These are phyloP conservation scores for Nothophoma quercina DNA, from an alignment of 2,329 filamentous ascomycete genomes.

Conservation along the genomic window DNA sequence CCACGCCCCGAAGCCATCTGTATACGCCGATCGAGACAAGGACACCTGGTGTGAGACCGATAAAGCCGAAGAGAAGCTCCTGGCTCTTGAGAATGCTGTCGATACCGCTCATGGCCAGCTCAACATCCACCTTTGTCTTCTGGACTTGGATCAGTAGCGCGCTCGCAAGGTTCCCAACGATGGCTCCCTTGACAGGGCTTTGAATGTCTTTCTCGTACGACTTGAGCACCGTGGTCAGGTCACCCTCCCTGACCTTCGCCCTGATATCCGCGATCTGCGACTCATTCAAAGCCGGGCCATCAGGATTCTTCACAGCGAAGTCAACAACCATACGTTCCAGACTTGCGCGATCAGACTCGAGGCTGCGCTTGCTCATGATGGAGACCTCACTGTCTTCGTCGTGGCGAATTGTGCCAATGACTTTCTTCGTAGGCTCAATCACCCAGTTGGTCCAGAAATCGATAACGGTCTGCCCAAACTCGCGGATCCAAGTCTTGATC, in stretches of 20 bases:
- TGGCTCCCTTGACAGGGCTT: slow-evolving; percentile 79
- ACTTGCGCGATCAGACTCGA: slow-evolving; percentile 88
- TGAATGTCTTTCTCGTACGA: slow-evolving; percentile 91
- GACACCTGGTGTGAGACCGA: slow-evolving; percentile 92
- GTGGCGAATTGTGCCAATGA: slow-evolving; percentile 91
- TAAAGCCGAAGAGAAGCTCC: slow-evolving; percentile 95
- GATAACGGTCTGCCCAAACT: slow-evolving; percentile 77
- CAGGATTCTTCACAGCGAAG: slow-evolving; percentile 84
- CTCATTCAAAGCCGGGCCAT: slow-evolving; percentile 68
- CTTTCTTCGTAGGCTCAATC: slow-evolving; percentile 79
- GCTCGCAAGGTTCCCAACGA: slow-evolving; percentile 86
- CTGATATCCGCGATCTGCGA: slow-evolving; percentile 77
- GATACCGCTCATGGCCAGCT: slow-evolving; percentile 94
- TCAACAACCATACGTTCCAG: slow-evolving; percentile 98
- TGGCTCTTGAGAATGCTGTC: slow-evolving; percentile 94
- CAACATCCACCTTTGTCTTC: slow-evolving; percentile 98
- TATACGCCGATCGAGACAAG: slow-evolving; percentile 79
- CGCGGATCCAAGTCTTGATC: slow-evolving; percentile 79
- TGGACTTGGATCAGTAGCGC: slow-evolving; percentile 95
- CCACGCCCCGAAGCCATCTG: slow-evolving; percentile 73
- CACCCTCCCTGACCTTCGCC: slow-evolving; percentile 84
- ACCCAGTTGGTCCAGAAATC: slow-evolving; percentile 99
- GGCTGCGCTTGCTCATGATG: slow-evolving; percentile 92
- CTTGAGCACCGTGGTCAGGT: slow-evolving; percentile 87
- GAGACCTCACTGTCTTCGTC: slow-evolving; percentile 93